Conservation (phyloP, 257 asterid genomes). For the Gynochthodes officinalis region DNA sequence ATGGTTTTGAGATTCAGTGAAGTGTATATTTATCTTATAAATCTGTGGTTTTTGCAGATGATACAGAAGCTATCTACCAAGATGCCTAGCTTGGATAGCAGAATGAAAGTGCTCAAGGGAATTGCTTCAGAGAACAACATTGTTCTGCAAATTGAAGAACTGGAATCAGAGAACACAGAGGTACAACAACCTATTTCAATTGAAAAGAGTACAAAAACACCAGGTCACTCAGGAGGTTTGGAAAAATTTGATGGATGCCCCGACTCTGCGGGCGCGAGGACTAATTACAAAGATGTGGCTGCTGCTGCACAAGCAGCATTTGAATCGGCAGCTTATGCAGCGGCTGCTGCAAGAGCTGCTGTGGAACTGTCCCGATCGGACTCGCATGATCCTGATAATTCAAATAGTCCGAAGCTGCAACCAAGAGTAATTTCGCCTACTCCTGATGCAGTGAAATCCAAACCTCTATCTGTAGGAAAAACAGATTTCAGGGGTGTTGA, state of each 20-base stretch:
- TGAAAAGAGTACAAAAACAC: background rate
- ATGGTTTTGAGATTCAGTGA: background rate
- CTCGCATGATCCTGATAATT: conserved; percentile 42
- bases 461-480: conserved; percentile 13
- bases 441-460: conserved; percentile 4
- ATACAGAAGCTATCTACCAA: conserved; percentile 78
- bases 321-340: conserved; percentile 88
- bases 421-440: conserved; percentile 18
- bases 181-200: conserved; percentile 24
- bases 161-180: conserved; percentile 21
- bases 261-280: conserved; percentile 25
- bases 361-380: conserved; percentile 69
- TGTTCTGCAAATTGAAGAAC: conserved; percentile 41
- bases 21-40: background rate
- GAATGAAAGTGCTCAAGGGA: conserved; percentile 51
- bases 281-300: conserved; percentile 72
- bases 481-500: conserved; percentile 9
- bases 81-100: conserved; percentile 60
- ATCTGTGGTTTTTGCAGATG: conserved; percentile 31
- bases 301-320: conserved; percentile 96
- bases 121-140: conserved; percentile 74
- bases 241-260: conserved; percentile 22
- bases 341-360: conserved; percentile 86
- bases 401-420: conserved; percentile 26
- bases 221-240: conserved; percentile 17